Conservation (phyloP, 306 rosid genomes). For the Pterocarpus santalinus region DNA sequence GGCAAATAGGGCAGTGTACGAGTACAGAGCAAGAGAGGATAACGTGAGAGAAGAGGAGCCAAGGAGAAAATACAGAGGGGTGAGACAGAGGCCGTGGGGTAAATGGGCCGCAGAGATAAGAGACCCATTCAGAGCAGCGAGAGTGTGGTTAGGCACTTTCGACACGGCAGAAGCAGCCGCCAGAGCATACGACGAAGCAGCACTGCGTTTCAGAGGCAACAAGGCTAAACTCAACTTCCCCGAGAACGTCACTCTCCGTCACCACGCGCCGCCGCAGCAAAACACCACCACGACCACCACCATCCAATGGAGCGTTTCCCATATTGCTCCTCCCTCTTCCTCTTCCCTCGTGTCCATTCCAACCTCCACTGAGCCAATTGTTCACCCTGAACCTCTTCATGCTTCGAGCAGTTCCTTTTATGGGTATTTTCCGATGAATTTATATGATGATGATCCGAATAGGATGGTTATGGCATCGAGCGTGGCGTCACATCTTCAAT, state of each 20-base stretch:
- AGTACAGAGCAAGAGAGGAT: slow-evolving; percentile 50
- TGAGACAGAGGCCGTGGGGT: slow-evolving; percentile 82
- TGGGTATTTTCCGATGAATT: slow-evolving; percentile 29
- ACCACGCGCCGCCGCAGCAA: slow-evolving; percentile 5
- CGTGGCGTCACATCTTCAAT: slow-evolving; percentile 51
- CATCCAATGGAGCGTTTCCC: slow-evolving; percentile 17
- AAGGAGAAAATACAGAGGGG: slow-evolving; percentile 72
- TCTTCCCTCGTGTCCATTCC: slow-evolving; percentile 53
- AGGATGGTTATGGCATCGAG: slow-evolving; percentile 34
- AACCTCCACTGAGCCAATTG: slow-evolving; percentile 58
- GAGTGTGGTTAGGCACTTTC: slow-evolving; percentile 78
- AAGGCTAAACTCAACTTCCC: slow-evolving; percentile 83
- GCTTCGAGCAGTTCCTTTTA: background rate
- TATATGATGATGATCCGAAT: slow-evolving; percentile 46
- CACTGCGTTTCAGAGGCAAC: slow-evolving; percentile 70
- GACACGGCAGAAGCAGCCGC: slow-evolving; percentile 75
- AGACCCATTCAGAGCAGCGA: slow-evolving; percentile 72
- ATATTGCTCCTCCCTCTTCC: background rate
- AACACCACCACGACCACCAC: slow-evolving; percentile 18
- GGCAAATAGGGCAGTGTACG: slow-evolving; percentile 49
- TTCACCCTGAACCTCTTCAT: slow-evolving; percentile 49
- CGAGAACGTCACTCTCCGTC: slow-evolving; percentile 63
- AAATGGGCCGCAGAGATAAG: slow-evolving; percentile 83
- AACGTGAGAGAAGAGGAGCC: slow-evolving; percentile 34
- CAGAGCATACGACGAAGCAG: slow-evolving; percentile 72